phyloP scores from a whole-genome alignment of 768 basidiomycete genomes.

The Boletellus emodensis region DNA sequence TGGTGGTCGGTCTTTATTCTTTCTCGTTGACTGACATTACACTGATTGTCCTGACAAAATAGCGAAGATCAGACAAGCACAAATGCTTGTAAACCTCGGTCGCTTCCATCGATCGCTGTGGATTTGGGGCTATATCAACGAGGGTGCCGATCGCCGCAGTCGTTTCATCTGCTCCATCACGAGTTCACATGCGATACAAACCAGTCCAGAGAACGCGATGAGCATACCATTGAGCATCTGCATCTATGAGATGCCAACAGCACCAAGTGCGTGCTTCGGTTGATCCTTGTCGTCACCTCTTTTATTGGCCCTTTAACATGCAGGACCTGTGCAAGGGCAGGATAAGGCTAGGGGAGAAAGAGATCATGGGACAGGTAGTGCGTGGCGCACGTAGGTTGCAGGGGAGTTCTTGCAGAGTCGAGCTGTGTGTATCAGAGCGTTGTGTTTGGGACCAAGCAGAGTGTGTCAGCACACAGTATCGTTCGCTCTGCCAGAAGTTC shows the following conservation, averaged over 20 bases:
- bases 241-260: constrained; percentile 85
- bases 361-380: no score
- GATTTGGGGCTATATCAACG: constrained; percentile 62
- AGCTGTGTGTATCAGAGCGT: no score
- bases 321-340: constrained; percentile 71
- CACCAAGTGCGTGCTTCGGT: constrained; percentile 71
- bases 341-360: no score
- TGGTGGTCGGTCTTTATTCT: no score
- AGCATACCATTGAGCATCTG: constrained; percentile 75
- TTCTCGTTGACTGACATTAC: constrained; percentile 68
- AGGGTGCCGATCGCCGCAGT: constrained; percentile 83
- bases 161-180: constrained; percentile 64
- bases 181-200: neutral
- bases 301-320: constrained; percentile 64
- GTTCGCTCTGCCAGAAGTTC: constrained; percentile 95
- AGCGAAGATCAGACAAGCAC: no score
- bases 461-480: constrained; percentile 93
- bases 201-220: neutral
- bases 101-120: constrained; percentile 73
- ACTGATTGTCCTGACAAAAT: no score
- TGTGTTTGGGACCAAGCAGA: no score
- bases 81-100: constrained; percentile 82
- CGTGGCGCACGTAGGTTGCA: constrained; percentile 84
- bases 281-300: constrained; percentile 67
- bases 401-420: no score